Base-by-base conservation (phyloP, 169 alveolate genomes). In the Plasmodium fragile region DNA sequence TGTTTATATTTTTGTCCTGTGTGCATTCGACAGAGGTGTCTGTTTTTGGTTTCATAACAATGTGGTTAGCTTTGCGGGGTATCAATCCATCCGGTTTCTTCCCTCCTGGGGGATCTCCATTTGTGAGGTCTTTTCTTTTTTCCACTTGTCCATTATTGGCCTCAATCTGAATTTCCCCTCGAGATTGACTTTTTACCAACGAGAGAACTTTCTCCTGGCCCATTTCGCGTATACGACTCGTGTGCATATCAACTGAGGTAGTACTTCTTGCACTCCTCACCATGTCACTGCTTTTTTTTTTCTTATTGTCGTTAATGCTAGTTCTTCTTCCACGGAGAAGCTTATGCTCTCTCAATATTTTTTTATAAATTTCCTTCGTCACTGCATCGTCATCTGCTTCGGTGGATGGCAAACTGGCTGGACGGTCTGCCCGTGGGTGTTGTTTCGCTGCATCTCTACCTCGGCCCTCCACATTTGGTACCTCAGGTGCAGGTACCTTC, bases 301-400 rank as follows among this genome's bases (percentile, higher is more conserved):
- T 82, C 53, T 34, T 69, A 53, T 4, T 85, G 8, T 2, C 32
- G 8, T 2, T 18, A 32, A 45, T 36, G 41, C 53, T 53, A 41
- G 39, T 11, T 55, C 32, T 16, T 49, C 43, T 11, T 52, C 80
- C 84, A 11, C 45, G 39, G 43, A 34, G 25, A 13, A 85, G 78
- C 41, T 53, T 85, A 39, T 85, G 79, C 36, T 85, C 93, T 28
- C 30, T 39, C 6, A 75, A 41, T 52, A 85, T 75, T 85, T 85
- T 85, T 16, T 85, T 30, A 41, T 73, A 85, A 11, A 85, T 49
- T n/a, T 73, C 81, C 28, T 36, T 85, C 3, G 93, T 85, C 41
- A 85, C 28, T 32, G 36, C 45, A 43, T 85, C 65, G n/a, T 52
- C 71, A 11, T 22, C 69, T 34, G 43, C 36, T 80, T 80, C 30